Conservation (phyloP, 495 filamentous ascomycete genomes). For the Tuber microsphaerosporum region DNA sequence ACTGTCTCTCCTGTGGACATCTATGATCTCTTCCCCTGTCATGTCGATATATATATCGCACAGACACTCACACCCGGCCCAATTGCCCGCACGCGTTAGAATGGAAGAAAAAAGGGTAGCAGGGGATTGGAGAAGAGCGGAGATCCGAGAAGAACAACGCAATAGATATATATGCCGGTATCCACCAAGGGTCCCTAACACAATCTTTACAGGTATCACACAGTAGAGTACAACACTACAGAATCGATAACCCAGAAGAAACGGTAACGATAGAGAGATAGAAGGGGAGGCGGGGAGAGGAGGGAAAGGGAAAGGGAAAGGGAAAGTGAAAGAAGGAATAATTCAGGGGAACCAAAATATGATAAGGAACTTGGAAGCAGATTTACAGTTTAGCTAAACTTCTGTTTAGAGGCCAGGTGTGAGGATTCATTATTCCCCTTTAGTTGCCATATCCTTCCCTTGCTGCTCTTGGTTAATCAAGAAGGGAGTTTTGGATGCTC, state of each 20-base stretch:
- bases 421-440: background rate
- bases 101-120: background rate
- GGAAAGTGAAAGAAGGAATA: background rate
- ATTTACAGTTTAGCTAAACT: background rate
- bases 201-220: background rate
- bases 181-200: background rate
- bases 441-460: background rate
- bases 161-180: background rate
- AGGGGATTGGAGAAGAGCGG: background rate
- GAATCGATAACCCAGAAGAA: background rate
- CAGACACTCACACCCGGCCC: background rate
- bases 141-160: background rate
- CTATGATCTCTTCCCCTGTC: background rate
- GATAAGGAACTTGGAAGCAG: background rate
- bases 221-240: background rate
- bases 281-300: background rate
- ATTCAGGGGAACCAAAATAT: background rate
- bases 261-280: background rate
- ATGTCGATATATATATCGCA: background rate
- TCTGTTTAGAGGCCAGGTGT: background rate
- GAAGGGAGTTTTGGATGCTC: background rate
- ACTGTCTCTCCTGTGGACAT: background rate
- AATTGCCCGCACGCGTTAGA: background rate
- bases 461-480: background rate
- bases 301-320: background rate